Percentiles rank a stretch among this genome's conserved stretches.
Evolutionary conservation across 2,329 filamentous ascomycete genomes (phyloP).

Genomic region (Colletotrichum tofieldiae): DNA sequence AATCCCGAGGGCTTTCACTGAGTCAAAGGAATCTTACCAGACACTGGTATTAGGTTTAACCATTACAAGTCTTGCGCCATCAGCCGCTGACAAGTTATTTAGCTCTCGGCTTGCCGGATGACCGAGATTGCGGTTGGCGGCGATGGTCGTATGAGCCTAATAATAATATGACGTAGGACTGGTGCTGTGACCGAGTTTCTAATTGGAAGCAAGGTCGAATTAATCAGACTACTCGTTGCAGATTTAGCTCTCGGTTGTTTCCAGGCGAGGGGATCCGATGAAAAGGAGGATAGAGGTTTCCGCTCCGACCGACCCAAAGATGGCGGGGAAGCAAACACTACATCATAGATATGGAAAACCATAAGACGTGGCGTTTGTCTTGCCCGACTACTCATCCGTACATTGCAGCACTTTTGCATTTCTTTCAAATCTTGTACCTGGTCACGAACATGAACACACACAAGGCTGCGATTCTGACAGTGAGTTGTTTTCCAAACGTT

Average conservation of each 20-base stretch:
- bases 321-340: neutral
- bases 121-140: too few species aligned
- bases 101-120: too few species aligned
- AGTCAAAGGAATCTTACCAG: too few species aligned
- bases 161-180: neutral
- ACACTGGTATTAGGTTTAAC: too few species aligned
- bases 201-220: neutral
- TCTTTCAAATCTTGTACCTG: neutral
- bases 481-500: neutral
- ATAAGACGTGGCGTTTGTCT: too few species aligned
- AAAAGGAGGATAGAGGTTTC: neutral
- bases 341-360: neutral
- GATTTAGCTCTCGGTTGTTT: neutral
- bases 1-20: too few species aligned
- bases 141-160: neutral
- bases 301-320: neutral
- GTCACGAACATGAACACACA: slow-evolving; percentile 1
- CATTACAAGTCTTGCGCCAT: too few species aligned
- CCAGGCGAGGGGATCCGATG: neutral
- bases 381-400: neutral
- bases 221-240: too few species aligned
- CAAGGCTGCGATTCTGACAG: slow-evolving; percentile 3
- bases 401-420: neutral
- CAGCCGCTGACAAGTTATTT: too few species aligned
- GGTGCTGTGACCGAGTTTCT: neutral